Evolutionary conservation across 2,329 filamentous ascomycete species (phyloP).

Genomic region (Thelonectria rubi): DNA sequence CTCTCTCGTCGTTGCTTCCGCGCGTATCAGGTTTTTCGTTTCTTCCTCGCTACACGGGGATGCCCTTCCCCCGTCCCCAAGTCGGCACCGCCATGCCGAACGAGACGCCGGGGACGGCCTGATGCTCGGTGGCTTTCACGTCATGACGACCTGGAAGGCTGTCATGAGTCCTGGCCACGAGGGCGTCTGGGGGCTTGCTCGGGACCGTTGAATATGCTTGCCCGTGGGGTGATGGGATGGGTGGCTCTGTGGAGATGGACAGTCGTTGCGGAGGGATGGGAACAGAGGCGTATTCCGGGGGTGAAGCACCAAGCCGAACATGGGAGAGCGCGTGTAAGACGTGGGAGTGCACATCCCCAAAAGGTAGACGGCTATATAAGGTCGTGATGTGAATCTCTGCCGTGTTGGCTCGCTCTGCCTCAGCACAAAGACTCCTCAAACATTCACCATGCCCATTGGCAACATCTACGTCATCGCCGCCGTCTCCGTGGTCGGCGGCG

Average conservation of each 20-base stretch:
- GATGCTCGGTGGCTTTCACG: conserved; percentile 9
- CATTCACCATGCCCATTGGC: conserved; percentile 26
- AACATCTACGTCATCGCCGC: conserved; percentile 41
- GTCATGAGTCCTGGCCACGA: conserved; percentile 15
- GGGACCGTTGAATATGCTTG: neutral
- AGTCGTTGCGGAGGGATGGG: neutral
- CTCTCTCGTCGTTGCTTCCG: neutral
- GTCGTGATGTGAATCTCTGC: neutral
- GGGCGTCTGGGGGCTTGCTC: neutral
- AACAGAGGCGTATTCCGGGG: neutral
- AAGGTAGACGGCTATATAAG: neutral
- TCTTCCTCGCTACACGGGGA: neutral
- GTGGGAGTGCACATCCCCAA: too few relatives aligned
- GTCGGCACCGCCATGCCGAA: neutral
- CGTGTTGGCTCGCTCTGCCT: neutral
- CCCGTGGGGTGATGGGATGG: neutral
- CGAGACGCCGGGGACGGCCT: neutral
- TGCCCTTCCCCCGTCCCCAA: neutral
- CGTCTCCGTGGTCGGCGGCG: conserved; percentile 37
- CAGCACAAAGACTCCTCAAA: neutral
- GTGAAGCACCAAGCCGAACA: neutral
- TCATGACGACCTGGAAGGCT: neutral
- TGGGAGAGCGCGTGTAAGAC: neutral
- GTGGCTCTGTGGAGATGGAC: neutral
- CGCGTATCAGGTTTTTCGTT: neutral